These are phyloP conservation scores for Boletales sp. DNA, from an alignment of 768 basidiomycete genomes.

Conservation along the genomic window DNA sequence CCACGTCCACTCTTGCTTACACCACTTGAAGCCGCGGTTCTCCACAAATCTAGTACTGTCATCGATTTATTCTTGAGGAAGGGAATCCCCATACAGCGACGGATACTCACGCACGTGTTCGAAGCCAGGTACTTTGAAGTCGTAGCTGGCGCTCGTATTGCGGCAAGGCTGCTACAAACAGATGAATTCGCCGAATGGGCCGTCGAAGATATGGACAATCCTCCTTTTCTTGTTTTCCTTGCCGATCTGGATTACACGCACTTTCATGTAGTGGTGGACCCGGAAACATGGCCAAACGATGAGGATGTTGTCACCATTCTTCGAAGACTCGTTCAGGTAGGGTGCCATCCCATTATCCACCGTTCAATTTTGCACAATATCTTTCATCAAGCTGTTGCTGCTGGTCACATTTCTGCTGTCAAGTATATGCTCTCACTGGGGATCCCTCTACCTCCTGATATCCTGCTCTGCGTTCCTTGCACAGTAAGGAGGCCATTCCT, in stretches of 20 bases:
- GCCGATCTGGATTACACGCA: not conserved
- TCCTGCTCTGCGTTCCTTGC: not conserved
- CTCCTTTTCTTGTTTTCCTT: no score
- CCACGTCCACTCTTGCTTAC: not conserved
- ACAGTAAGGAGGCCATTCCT: not conserved
- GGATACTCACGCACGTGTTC: not conserved
- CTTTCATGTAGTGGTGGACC: not conserved
- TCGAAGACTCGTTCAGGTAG: slow-evolving; percentile 7
- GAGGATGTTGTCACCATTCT: not conserved
- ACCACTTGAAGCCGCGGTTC: not conserved
- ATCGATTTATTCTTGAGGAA: not conserved
- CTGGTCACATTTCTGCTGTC: slow-evolving; percentile 3
- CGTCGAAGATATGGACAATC: no score
- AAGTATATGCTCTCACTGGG: not conserved
- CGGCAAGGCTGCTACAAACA: slow-evolving; percentile 6
- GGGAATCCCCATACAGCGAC: not conserved
- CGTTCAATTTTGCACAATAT: not conserved
- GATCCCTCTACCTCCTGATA: not conserved
- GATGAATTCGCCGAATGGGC: slow-evolving; percentile 13
- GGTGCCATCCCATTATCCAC: not conserved
- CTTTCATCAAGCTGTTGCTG: not conserved
- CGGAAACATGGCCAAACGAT: not conserved
- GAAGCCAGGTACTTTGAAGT: not conserved
- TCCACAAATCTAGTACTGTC: not conserved
- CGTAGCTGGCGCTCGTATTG: not conserved